Conservation (phyloP, 305 asterid species). For the Fraxinus nigra region DNA sequence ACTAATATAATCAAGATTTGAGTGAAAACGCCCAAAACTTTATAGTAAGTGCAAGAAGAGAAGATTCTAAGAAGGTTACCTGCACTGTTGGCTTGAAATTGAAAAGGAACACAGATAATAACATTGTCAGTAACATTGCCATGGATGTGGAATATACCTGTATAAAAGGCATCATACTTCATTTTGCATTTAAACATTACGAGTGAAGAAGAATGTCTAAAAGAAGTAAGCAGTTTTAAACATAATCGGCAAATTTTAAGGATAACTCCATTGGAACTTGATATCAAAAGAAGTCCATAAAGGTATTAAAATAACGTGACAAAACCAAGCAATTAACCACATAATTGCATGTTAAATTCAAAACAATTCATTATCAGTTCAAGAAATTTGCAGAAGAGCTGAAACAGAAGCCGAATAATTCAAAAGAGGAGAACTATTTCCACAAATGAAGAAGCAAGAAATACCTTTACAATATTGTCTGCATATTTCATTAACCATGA, state of each 20-base stretch:
- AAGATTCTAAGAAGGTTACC: constrained; percentile 34
- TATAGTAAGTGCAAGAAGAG: constrained; percentile 4
- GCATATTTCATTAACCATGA: constrained; percentile 99
- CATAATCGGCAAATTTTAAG: background rate
- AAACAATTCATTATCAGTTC: background rate
- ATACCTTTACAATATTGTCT: constrained; percentile 94
- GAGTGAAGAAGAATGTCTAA: background rate
- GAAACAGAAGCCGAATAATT: background rate
- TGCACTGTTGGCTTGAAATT: constrained; percentile 80
- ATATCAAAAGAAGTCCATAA: background rate
- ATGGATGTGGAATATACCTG: constrained; percentile 96
- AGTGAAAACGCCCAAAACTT: constrained; percentile 8
- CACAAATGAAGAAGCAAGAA: background rate
- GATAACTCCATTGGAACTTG: background rate
- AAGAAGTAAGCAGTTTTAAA: background rate
- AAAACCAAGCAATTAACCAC: background rate
- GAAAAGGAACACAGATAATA: constrained; percentile 78
- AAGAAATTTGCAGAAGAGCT: background rate
- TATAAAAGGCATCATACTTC: background rate
- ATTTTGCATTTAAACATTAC: background rate
- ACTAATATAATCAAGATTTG: constrained; percentile 1
- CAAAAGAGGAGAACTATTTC: background rate
- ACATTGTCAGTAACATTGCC: constrained; percentile 95
- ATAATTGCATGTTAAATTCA: background rate
- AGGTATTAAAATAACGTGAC: background rate